These are phyloP conservation scores for Neonectria punicea DNA, from an alignment of 2,329 filamentous ascomycete species.

Conservation along the genomic window DNA sequence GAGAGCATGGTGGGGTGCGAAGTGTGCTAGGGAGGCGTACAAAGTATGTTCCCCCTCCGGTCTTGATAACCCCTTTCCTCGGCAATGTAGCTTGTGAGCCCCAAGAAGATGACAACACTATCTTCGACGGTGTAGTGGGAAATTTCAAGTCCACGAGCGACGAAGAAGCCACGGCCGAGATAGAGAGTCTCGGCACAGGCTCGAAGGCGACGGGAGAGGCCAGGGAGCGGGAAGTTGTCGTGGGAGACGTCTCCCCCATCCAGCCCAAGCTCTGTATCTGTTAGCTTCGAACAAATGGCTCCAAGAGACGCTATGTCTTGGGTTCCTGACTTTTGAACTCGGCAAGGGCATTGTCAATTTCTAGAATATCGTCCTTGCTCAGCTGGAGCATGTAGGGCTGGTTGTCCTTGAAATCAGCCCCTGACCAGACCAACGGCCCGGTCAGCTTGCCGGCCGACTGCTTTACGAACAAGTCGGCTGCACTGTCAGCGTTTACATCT, in stretches of 20 bases:
- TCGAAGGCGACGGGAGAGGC: constrained; percentile 48
- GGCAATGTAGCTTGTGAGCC: constrained; percentile 66
- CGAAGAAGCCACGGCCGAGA: constrained; percentile 59
- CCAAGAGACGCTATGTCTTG: background rate
- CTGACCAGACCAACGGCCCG: constrained; percentile 41
- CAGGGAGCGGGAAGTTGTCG: constrained; percentile 55
- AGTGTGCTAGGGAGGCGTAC: constrained; percentile 46
- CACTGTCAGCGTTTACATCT: background rate
- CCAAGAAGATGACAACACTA: constrained; percentile 65
- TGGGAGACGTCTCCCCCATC: constrained; percentile 33
- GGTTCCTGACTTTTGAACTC: constrained; percentile 42
- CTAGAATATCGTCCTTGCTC: constrained; percentile 26
- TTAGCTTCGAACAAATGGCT: constrained; percentile 20
- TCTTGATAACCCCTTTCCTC: constrained; percentile 63
- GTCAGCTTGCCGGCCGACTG: constrained; percentile 16
- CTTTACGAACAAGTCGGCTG: background rate
- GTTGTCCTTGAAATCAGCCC: constrained; percentile 31
- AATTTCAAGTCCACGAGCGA: constrained; percentile 64
- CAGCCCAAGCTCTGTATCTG: constrained; percentile 29
- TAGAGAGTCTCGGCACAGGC: constrained; percentile 51
- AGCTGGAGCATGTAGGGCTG: constrained; percentile 32
- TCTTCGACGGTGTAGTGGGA: constrained; percentile 61
- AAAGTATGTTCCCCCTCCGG: constrained; percentile 58
- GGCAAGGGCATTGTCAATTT: constrained; percentile 40
- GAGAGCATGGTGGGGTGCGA: background rate